Evolutionary conservation across 768 basidiomycete genomes (phyloP), one percentile per base, ranked within the genome.

Genomic region (Ramaria sp.): DNA sequence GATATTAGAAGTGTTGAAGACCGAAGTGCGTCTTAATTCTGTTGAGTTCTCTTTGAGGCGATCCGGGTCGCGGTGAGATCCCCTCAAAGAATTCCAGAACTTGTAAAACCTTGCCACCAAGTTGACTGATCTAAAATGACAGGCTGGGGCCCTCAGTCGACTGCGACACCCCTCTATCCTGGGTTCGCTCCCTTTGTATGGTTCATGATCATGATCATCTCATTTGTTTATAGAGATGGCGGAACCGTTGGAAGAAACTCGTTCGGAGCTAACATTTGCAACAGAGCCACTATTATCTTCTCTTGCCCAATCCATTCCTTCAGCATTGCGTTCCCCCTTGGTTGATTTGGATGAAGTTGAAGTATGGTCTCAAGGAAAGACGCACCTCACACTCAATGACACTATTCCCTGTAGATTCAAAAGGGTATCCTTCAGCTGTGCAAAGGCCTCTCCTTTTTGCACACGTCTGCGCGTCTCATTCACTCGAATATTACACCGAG

Each of bases 221-320:
- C n/a, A n/a, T n/a, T n/a, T n/a, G n/a, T n/a, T n/a, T n/a, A n/a
- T 67, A 91, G 95, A 98, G 72, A 89, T 97, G 84, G 93, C 95
- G 27, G 96, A 99, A 69, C 95, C 96, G 24, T 70, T 96, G 44
- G 93, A 97, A 64, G 95, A 99, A 68, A 87, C 93, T 0, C 75
- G 95, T 54, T 85, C 72, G 36, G 88, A 95, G 61, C 73, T 98
- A 38, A 81, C 85, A 38, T 98, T 97, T 63, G 95, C 94, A 7
- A 96, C 96, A 0, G 96, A 99, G 64, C 85, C 85, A 28, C 72
- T 98, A 30, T 69, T 89, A 9, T 86, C 91, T 0, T 88, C 90
- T 1, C 75, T 99, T 12, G 78, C 84, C 50, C 72, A 84, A 22
- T 84, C 88, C 5, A 85, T 92, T 53, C 77, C 81, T 6, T 82